Evolutionary conservation across 2,329 filamentous ascomycete genomes (phyloP).

Genomic region (Rhytidhysteron rufulum): DNA sequence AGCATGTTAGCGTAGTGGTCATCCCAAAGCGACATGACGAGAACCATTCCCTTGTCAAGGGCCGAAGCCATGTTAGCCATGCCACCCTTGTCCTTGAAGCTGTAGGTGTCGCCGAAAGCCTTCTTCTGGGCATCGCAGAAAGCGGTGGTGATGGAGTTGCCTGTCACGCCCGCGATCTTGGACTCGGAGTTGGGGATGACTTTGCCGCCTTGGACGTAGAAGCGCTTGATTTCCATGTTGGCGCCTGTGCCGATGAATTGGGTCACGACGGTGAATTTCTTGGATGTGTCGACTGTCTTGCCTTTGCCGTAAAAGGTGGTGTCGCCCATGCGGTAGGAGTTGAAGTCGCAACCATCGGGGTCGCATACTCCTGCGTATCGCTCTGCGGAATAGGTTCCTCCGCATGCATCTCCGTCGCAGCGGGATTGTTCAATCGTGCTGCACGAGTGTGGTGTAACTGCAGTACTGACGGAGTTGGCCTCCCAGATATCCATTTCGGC

Average conservation of each 20-base stretch:
- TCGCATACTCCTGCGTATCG: constrained; percentile 62
- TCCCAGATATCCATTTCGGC: constrained; percentile 67
- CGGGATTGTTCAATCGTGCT: constrained; percentile 44
- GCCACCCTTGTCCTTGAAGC: constrained; percentile 49
- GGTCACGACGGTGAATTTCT: constrained; percentile 43
- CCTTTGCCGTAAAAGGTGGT: constrained; percentile 57
- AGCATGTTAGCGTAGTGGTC: constrained; percentile 43
- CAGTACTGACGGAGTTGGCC: constrained; percentile 59
- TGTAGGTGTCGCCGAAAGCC: constrained; percentile 50
- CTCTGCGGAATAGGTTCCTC: constrained; percentile 39
- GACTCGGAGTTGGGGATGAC: constrained; percentile 42
- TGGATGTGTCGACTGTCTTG: constrained; percentile 38
- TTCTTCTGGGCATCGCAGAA: constrained; percentile 55
- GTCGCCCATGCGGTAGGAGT: constrained; percentile 57
- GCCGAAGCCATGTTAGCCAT: constrained; percentile 16
- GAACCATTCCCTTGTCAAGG: constrained; percentile 8
- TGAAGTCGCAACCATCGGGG: constrained; percentile 61
- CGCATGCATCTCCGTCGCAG: constrained; percentile 46
- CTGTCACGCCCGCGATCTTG: constrained; percentile 45
- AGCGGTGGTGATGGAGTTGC: constrained; percentile 48
- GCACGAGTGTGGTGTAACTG: constrained; percentile 62
- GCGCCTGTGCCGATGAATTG: constrained; percentile 43
- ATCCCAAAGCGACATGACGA: constrained; percentile 41
- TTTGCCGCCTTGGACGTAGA: constrained; percentile 44
- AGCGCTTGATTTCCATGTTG: constrained; percentile 42